Evolutionary conservation across 805 yeast species (phyloP), one percentile per base, ranked within the genome.

Genomic region (Saccharomycopsis fodiens): DNA sequence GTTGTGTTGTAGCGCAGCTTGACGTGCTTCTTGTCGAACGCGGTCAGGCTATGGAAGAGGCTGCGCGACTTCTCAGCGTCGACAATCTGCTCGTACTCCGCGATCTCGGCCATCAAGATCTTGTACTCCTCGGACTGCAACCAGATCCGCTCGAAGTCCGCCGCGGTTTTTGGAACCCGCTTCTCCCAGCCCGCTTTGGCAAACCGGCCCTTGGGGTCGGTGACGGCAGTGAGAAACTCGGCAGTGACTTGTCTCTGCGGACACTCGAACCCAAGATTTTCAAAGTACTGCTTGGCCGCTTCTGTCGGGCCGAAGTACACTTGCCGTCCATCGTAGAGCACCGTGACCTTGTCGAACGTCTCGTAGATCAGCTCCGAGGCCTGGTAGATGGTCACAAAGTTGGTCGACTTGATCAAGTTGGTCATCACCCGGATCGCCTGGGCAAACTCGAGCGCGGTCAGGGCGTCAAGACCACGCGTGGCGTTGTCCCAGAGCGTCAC

Each of bases 391-490:
- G 89, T 83, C 42, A 82, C 79, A 37, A 79, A 67, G 1, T 84
- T 77, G 3, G 82, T 67, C 10, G 73, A 66, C 20, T 70, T 67
- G 45, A 72, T 59, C 41, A 79, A 62, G 29, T 67, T 61, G 2
- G 86, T 79, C 12, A 74, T 65, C 2, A 77, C 70, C 55, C 82
- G 78, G 50, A 85, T 68, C 16, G 85, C 80, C 51, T 76, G 69
- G 36, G 82, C 69, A 56, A 78, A 84, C 58, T 82, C 88, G 52
- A 81, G 67, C 2, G 94, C 93, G 36, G 93, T 84, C 10, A 91
- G 82, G 3, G 91, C 73, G 63, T 85, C 94, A 49, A 85, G 69
- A 55, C 94, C 94, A 66, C 93, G 75, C 4, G 94, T 85, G 3
- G 89, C 81, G 57, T 85, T 85, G 66, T 85, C 88, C 76, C 84